Evolutionary conservation across 192 early-diverging fungal species (phyloP).

Genomic region (Spinellus fusiger): DNA sequence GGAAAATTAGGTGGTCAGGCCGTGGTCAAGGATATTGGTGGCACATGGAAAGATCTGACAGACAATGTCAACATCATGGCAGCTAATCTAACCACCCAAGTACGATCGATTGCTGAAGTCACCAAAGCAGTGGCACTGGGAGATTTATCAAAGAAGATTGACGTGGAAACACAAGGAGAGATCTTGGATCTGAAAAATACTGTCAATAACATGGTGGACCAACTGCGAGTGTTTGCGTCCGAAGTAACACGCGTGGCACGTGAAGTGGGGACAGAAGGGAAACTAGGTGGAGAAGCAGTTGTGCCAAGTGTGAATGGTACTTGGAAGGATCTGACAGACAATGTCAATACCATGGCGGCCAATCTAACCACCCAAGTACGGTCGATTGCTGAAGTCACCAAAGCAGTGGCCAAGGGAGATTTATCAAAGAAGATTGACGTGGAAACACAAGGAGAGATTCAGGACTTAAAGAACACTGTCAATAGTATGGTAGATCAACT

Average conservation of each 20-base stretch:
- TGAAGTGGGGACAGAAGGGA: conserved; percentile 62
- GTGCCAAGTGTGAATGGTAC: conserved; percentile 45
- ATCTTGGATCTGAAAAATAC: conserved; percentile 61
- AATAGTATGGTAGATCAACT: conserved; percentile 59
- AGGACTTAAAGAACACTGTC: conserved; percentile 53
- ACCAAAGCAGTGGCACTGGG: conserved; percentile 59
- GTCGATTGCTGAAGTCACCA: conserved; percentile 47
- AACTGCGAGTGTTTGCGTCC: conserved; percentile 41
- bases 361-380: conserved; percentile 51
- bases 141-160: conserved; percentile 61
- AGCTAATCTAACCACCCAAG: conserved; percentile 40
- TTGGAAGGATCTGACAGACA: conserved; percentile 54
- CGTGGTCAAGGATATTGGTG: conserved; percentile 46
- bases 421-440: conserved; percentile 45
- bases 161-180: conserved; percentile 58
- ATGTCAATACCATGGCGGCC: conserved; percentile 54
- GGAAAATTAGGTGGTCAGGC: conserved; percentile 62
- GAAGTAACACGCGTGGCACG: conserved; percentile 60
- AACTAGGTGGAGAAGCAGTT: conserved; percentile 54
- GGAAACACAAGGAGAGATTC: conserved; percentile 45
- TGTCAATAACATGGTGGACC: conserved; percentile 65
- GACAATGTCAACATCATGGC: conserved; percentile 48
- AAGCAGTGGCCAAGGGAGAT: conserved; percentile 50
- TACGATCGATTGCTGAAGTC: conserved; percentile 59
- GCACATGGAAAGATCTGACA: conserved; percentile 56